Evolutionary conservation across 257 asterid species (phyloP), one percentile per base, ranked within the genome.

Genomic region (Petunia secreta): DNA sequence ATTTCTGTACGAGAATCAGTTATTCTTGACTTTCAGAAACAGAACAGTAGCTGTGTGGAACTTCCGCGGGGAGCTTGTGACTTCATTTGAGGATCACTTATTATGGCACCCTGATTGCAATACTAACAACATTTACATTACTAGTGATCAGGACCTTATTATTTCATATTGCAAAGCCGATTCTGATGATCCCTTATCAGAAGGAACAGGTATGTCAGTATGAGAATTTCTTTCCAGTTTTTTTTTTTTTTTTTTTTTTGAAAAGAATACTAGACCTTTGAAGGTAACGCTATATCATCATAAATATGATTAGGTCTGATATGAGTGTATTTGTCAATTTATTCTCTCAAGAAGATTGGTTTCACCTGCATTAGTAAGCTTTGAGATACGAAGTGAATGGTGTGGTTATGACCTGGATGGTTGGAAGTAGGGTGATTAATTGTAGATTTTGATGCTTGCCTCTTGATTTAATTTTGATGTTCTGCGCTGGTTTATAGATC

Each of bases 71-170:
- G 98, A 96, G 91, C 95, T 96, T 15, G 99, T 96, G 73, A 94
- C 99, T 40, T 93, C 98, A 5, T 96, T 96, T 66, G 98, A 96
- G 87, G 99, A 94, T 82, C 99, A 94, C 86, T 92, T 96, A 54
- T 85, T 96, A 68, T 94, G 98, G 98, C 99, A 96, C 85, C 97
- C 99, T 46, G 98, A 96, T 87, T 96, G 99, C 91, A 94, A 96
- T 81, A 96, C 99, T 25, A 96, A 94, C 89, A 96, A 96, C 89
- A 96, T 96, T 55, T 96, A 96, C 87, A 96, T 96, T 83, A 96
- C 98, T 44, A 93, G 99, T 75, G 98, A 94, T 84, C 99, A 96
- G 86, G 99, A 96, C 83, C 94, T 96, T 84, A 96, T 96, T 79
- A 96, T 96, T 82, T 96, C 99, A 13, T 96, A 96, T 80, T 96